These are phyloP conservation scores for Lyophyllum semitale DNA, from an alignment of 768 basidiomycete species.

Conservation along the genomic window DNA sequence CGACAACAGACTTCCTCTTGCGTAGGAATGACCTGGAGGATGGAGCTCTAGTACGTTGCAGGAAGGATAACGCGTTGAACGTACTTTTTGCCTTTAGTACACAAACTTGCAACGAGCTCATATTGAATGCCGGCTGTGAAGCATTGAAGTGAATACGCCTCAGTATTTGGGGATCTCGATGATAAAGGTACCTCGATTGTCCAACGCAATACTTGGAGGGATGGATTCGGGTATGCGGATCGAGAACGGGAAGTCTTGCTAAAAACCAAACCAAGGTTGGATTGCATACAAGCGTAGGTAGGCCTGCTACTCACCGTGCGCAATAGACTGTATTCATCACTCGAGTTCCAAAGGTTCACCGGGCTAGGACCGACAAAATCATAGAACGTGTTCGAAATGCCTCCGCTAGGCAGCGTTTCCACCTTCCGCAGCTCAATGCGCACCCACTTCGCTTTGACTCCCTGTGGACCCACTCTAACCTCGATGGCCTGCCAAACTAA, in stretches of 20 bases:
- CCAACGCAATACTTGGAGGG: conserved; percentile 82
- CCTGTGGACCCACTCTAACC: conserved; percentile 70
- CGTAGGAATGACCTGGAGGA: conserved; percentile 76
- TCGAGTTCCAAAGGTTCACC: conserved; percentile 79
- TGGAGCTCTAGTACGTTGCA: background rate
- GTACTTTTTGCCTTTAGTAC: conserved; percentile 84
- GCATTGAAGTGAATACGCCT: background rate
- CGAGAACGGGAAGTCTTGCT: conserved; percentile 90
- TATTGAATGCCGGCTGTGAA: conserved; percentile 79
- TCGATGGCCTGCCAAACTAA: conserved; percentile 73
- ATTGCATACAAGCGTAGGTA: conserved; percentile 4
- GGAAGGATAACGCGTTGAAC: conserved; percentile 17
- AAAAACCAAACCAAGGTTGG: conserved; percentile 5
- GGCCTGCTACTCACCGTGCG: conserved; percentile 54
- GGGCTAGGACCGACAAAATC: conserved; percentile 85
- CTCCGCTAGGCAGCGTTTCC: conserved; percentile 77
- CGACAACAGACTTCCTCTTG: conserved; percentile 69
- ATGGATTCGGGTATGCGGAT: conserved; percentile 92
- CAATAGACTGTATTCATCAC: conserved; percentile 71
- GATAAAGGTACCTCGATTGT: conserved; percentile 59
- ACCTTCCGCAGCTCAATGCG: conserved; percentile 90
- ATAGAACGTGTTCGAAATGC: conserved; percentile 68
- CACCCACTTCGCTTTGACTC: conserved; percentile 91
- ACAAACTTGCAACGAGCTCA: conserved; percentile 86
- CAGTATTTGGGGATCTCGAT: background rate